These are phyloP conservation scores for Mortierella sp. DNA, from an alignment of 371 early-diverging fungal genomes.

Conservation along the genomic window DNA sequence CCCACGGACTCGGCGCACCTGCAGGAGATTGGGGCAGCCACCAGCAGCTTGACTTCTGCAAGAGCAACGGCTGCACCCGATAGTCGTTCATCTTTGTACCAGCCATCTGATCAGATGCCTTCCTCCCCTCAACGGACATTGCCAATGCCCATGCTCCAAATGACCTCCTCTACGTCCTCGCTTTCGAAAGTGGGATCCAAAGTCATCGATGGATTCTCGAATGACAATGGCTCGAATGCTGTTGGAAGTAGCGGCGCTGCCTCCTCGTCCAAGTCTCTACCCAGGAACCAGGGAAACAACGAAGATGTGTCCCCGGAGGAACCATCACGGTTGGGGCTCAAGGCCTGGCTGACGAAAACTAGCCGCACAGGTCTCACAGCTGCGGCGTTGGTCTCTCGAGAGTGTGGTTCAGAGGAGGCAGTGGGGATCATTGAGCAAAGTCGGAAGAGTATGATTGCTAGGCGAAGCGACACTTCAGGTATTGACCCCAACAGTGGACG, in stretches of 20 bases:
- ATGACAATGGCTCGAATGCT: not conserved
- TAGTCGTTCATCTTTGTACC: too few relatives aligned
- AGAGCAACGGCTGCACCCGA: not conserved
- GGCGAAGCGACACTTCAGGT: slow-evolving; percentile 39
- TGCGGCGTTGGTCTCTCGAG: slow-evolving; percentile 20
- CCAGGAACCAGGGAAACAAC: not conserved
- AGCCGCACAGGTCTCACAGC: slow-evolving; percentile 30
- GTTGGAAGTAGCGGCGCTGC: slow-evolving; percentile 4
- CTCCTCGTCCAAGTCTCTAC: not conserved
- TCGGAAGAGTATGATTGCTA: slow-evolving; percentile 33
- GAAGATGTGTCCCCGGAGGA: slow-evolving; percentile 23
- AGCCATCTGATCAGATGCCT: too few relatives aligned
- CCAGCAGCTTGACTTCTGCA: slow-evolving; percentile 1
- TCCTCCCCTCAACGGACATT: not conserved
- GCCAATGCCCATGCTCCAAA: not conserved
- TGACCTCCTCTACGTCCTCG: too few relatives aligned
- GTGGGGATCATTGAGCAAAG: slow-evolving; percentile 46
- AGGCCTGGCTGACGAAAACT: slow-evolving; percentile 30
- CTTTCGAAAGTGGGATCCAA: too few relatives aligned
- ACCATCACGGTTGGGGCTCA: slow-evolving; percentile 18
- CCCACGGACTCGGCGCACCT: not conserved
- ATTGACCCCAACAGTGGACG: slow-evolving; percentile 15
- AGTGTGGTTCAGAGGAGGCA: slow-evolving; percentile 24
- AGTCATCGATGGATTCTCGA: slow-evolving; percentile 2
- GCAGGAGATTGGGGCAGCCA: slow-evolving; percentile 1